Percentiles rank a stretch among this genome's conserved stretches.
Evolutionary conservation across 352 stramenopile species (phyloP).

Genomic region (Globisporangium emineosum): DNA sequence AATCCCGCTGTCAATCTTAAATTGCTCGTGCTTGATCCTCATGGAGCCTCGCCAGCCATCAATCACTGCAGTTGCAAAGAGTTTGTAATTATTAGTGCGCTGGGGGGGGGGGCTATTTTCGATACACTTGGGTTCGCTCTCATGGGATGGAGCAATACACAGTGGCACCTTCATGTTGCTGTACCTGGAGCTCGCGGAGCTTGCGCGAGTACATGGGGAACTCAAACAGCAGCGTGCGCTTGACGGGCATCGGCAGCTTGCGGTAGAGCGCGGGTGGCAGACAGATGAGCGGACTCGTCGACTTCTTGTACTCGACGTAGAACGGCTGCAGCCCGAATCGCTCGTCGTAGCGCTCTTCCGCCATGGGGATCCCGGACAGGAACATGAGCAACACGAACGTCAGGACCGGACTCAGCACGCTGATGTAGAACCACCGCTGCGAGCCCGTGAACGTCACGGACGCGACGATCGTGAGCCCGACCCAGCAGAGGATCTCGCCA

Average conservation of each 20-base stretch:
- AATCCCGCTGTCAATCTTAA: not conserved
- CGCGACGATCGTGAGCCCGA: slow-evolving; percentile 45
- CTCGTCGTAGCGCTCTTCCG: slow-evolving; percentile 59
- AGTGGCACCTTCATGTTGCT: slow-evolving; percentile 14
- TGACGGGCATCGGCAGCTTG: slow-evolving; percentile 30
- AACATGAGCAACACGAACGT: slow-evolving; percentile 70
- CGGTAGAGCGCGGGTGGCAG: slow-evolving; percentile 47
- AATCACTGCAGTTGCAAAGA: not conserved
- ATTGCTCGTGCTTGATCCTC: not conserved
- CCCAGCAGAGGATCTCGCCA: slow-evolving; percentile 91
- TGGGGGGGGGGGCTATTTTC: not conserved
- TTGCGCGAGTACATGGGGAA: slow-evolving; percentile 54
- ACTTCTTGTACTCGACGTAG: slow-evolving; percentile 68
- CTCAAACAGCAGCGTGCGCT: slow-evolving; percentile 50
- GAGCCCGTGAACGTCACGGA: slow-evolving; percentile 35
- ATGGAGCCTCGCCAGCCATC: not conserved
- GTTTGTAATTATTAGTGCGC: not conserved
- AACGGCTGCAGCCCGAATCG: slow-evolving; percentile 48
- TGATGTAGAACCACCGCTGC: slow-evolving; percentile 47
- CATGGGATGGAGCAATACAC: slow-evolving; percentile 34
- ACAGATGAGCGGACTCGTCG: slow-evolving; percentile 55
- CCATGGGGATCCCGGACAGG: slow-evolving; percentile 60
- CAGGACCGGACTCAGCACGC: slow-evolving; percentile 43
- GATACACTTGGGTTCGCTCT: not conserved
- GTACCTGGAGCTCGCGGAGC: slow-evolving; percentile 26